Evolutionary conservation across 495 filamentous ascomycete genomes (phyloP).

Genomic region (Tetracladium setigerum): DNA sequence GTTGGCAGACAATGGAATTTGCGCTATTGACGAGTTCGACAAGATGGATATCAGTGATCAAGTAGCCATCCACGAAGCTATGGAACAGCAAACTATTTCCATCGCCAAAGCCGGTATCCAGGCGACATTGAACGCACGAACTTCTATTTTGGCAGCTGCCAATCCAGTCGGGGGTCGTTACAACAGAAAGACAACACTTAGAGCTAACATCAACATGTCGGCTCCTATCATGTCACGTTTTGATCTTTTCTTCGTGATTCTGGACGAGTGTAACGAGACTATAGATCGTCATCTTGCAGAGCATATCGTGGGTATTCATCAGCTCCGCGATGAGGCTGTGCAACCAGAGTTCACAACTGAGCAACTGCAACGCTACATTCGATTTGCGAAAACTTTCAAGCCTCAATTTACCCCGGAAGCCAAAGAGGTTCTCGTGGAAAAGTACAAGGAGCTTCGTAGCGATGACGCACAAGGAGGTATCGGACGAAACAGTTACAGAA

Average conservation of each 20-base stretch:
- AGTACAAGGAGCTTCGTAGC: constrained; percentile 91
- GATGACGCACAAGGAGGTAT: constrained; percentile 94
- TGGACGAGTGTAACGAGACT: constrained; percentile 91
- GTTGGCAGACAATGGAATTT: constrained; percentile 95
- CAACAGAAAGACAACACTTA: constrained; percentile 88
- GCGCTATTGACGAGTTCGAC: constrained; percentile 98
- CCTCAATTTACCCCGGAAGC: constrained; percentile 88
- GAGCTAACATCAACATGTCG: constrained; percentile 95
- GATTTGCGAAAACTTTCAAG: constrained; percentile 90
- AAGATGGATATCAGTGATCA: constrained; percentile 99
- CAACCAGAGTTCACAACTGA: constrained; percentile 92
- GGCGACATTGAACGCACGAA: constrained; percentile 91
- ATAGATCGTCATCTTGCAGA: constrained; percentile 85
- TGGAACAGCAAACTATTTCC: constrained; percentile 99
- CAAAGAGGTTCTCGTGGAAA: constrained; percentile 74
- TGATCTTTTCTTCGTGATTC: constrained; percentile 97
- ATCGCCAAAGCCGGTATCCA: constrained; percentile 99
- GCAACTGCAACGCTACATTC: constrained; percentile 94
- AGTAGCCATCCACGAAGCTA: constrained; percentile 99
- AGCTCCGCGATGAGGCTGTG: constrained; percentile 82
- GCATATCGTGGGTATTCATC: constrained; percentile 94
- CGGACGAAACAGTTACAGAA: constrained; percentile 88
- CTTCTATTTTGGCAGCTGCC: constrained; percentile 89
- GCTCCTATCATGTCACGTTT: constrained; percentile 99
- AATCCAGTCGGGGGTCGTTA: constrained; percentile 96